Evolutionary conservation across 306 rosid genomes (phyloP).

Genomic region (Cicer pinnatifidum): DNA sequence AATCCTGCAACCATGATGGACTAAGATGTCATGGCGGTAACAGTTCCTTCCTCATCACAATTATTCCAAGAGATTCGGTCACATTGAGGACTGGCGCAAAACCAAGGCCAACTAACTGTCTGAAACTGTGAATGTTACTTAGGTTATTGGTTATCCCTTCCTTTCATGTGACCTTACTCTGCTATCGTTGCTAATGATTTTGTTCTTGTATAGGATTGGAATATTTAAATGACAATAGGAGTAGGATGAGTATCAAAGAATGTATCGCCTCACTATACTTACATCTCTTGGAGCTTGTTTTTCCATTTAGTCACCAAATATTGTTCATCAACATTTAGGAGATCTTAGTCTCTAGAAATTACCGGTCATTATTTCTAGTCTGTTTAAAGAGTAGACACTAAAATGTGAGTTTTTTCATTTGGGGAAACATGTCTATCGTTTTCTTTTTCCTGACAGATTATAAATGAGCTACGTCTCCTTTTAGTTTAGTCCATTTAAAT

Average conservation of each 20-base stretch:
- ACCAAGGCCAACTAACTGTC: not conserved
- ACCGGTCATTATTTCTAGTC: not conserved
- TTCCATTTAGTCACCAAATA: not conserved
- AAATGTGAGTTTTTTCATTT: not conserved
- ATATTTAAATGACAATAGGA: not conserved
- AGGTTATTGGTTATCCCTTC: not conserved
- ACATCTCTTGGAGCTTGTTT: not conserved
- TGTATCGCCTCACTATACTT: not conserved
- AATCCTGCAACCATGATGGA: not conserved
- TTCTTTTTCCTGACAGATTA: not conserved
- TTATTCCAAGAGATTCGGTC: not conserved
- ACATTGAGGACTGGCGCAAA: not conserved
- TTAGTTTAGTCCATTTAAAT: not conserved
- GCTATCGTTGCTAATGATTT: not conserved
- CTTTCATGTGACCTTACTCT: not conserved
- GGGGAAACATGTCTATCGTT: not conserved
- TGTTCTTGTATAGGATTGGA: no score
- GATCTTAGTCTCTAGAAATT: not conserved
- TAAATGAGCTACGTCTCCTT: not conserved
- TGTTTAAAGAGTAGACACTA: not conserved
- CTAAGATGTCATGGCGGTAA: not conserved
- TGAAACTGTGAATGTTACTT: not conserved
- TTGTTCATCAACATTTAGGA: not conserved
- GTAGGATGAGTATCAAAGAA: not conserved
- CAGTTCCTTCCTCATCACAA: not conserved